These are phyloP conservation scores for Silene uniflora DNA, from an alignment of 148 eudicot species.

Conservation along the genomic window DNA sequence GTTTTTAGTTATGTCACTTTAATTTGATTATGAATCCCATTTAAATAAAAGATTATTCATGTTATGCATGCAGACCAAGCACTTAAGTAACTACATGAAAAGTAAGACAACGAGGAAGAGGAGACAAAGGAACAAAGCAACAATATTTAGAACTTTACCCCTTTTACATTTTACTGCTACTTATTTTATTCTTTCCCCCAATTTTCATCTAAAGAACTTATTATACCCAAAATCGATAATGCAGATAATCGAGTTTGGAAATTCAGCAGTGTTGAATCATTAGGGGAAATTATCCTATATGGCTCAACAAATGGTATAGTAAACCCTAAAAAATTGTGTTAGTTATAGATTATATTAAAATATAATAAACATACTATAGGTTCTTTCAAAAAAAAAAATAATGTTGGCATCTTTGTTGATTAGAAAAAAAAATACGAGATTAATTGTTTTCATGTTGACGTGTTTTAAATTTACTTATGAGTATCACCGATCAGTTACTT, in stretches of 20 bases:
- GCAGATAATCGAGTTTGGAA: background rate
- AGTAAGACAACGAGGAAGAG: background rate
- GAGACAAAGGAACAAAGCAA: slow-evolving; percentile 4
- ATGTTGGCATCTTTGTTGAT: background rate
- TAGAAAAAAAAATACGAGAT: background rate
- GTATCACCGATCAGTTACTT: background rate
- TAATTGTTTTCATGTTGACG: background rate
- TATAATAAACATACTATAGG: too few relatives aligned
- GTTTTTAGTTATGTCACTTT: slow-evolving; percentile 17
- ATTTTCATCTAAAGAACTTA: background rate
- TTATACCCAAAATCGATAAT: background rate
- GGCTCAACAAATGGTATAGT: background rate
- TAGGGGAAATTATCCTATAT: background rate
- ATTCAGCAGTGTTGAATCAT: background rate
- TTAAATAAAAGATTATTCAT: slow-evolving; percentile 8
- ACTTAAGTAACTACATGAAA: background rate
- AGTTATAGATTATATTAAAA: too few relatives aligned
- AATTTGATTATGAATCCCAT: slow-evolving; percentile 11
- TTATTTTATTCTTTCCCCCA: background rate
- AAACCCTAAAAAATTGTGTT: background rate
- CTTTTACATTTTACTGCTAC: background rate
- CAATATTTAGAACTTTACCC: background rate
- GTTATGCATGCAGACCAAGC: slow-evolving; percentile 24
- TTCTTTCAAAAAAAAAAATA: too few relatives aligned
- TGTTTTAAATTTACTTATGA: too few relatives aligned